A percentile compares a stretch with the other conserved stretches of the same genome.
Conservation (phyloP, 2,329 filamentous ascomycete genomes). For the Aspergillus sp. region DNA sequence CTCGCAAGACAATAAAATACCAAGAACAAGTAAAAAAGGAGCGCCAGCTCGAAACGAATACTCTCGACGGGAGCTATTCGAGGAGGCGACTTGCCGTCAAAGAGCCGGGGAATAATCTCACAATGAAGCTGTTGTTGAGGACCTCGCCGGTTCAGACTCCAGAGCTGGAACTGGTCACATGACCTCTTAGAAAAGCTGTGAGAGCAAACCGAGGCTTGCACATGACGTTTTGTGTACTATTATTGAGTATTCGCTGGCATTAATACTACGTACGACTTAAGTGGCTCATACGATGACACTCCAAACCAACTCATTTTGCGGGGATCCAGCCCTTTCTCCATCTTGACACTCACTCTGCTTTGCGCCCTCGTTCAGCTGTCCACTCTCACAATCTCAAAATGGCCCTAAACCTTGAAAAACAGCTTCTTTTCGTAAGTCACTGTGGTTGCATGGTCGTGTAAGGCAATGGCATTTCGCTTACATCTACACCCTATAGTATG, state of each 20-base stretch:
- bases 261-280: background rate
- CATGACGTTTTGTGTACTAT: constrained; percentile 6
- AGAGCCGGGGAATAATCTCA: constrained; percentile 12
- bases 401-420: constrained; percentile 67
- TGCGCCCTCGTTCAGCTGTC: background rate
- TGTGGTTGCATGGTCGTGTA: background rate
- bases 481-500: constrained; percentile 55
- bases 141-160: constrained; percentile 7
- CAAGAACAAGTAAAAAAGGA: constrained; percentile 1
- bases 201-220: constrained; percentile 9
- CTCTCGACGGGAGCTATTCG: constrained; percentile 4
- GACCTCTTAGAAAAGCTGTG: constrained; percentile 7
- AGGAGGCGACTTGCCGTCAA: constrained; percentile 8
- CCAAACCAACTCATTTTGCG: background rate
- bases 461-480: constrained; percentile 8
- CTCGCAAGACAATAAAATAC: constrained; percentile 7
- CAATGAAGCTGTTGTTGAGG: constrained; percentile 13
- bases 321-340: background rate
- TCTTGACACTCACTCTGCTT: background rate
- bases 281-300: constrained; percentile 6
- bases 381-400: constrained; percentile 30
- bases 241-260: constrained; percentile 3
- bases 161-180: constrained; percentile 21
- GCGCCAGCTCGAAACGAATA: background rate
- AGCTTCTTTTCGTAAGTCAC: constrained; percentile 65